Evolutionary conservation across 108 stramenopile species (phyloP).

Genomic region (Skeletonema costatum): DNA sequence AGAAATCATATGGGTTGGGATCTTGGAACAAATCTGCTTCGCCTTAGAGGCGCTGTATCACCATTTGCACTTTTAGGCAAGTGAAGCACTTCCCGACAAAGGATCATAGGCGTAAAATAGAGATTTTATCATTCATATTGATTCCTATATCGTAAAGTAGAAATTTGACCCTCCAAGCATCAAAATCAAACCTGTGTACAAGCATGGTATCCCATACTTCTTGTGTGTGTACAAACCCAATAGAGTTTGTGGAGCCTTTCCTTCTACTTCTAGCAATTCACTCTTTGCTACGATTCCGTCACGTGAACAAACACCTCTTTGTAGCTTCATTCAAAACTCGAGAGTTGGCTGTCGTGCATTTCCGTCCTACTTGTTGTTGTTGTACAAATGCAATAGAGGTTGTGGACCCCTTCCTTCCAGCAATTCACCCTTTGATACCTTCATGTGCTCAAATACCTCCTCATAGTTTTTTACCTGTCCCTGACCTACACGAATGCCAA

Average conservation of each 20-base stretch:
- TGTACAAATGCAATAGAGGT: constrained; percentile 39
- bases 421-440: constrained; percentile 54
- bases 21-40: constrained; percentile 3
- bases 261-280: no score
- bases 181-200: no score
- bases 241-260: no score
- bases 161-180: no score
- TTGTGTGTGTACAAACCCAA: no score
- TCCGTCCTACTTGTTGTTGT: constrained; percentile 8
- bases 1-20: not conserved
- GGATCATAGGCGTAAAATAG: no score
- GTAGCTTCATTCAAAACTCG: not conserved
- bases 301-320: not conserved
- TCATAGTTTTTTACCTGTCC: constrained; percentile 40
- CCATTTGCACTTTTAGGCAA: no score
- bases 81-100: no score
- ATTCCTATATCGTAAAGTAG: no score
- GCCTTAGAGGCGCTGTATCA: constrained; percentile 23
- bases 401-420: constrained; percentile 45
- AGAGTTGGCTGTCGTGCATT: not conserved
- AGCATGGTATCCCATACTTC: no score
- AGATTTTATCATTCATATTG: no score
- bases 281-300: no score
- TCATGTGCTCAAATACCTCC: constrained; percentile 49
- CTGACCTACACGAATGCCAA: constrained; percentile 43